Base-by-base conservation (phyloP, 2,329 filamentous ascomycete species). In the Beauveria sp. region DNA sequence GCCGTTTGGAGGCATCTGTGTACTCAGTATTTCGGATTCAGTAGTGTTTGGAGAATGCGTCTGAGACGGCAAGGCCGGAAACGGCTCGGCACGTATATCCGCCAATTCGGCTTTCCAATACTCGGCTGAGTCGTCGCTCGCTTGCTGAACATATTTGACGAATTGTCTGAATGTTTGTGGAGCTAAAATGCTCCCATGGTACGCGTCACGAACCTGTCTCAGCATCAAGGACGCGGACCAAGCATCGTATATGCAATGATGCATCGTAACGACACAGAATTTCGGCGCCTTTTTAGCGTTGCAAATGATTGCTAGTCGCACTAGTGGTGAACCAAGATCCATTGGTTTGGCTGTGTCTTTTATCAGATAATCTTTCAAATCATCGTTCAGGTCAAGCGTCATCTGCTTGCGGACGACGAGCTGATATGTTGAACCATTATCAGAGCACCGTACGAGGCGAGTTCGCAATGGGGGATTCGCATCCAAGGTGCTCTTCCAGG, bases 81-180 rank as follows among this genome's bases (percentile, higher is more conserved):
- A 60, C 75, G 62, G 40, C 75, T 72, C 56, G 77, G 76, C 69
- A 75, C 74, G 56, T 71, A 74, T 14, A 28, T 45, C 42, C 20
- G 20, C 54, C 9, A 46, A 26, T 22, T 47, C 26, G 12, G 16
- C 24, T 46, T 30, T 34, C 54, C 54, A 57, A 46, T 55, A 61
- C 18, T 61, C 50, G 0, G 51, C 20, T 1, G 51, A 54, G 16
- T n/a, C 16, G 3, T 24, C 5, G 20, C 26, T 26, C 3, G 51
- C 14, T 12, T 43, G 20, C 16, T 10, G 4, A n/a, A 43, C 51
- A 28, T 54, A 54, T 26, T 54, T 28, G 22, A 54, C 51, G 16
- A 54, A 54, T 1, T 43, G 5, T n/a, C 20, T 42, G 18, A 54
- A 54, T 42, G 34, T 26, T 43, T 43, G 51, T n/a, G 20, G 7